A percentile compares a stretch with the other conserved stretches of the same genome.
phyloP scores from a whole-genome alignment of 208 protist species.

The Ichthyophonus hoferi region DNA sequence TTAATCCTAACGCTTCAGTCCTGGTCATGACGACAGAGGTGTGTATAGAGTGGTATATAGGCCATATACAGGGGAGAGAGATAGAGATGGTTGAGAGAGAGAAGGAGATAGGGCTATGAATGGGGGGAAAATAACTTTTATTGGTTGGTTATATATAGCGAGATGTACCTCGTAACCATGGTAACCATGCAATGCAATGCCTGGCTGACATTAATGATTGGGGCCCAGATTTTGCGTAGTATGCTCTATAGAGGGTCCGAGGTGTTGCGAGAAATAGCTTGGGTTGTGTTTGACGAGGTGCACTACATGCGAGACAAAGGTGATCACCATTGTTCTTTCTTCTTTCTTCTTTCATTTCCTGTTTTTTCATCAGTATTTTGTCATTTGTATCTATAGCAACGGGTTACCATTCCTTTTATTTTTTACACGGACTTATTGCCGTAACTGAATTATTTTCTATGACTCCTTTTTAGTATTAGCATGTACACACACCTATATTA shows the following conservation, averaged over 20 bases:
- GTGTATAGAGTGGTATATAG: background rate
- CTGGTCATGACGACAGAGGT: slow-evolving; percentile 99
- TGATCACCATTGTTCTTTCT: slow-evolving; percentile 38
- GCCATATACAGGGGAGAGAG: slow-evolving; percentile 14
- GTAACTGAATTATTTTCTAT: too few species aligned
- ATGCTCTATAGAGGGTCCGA: slow-evolving; percentile 97
- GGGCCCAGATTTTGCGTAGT: slow-evolving; percentile 84
- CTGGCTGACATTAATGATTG: too few species aligned
- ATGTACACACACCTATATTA: too few species aligned
- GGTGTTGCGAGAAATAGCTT: slow-evolving; percentile 96
- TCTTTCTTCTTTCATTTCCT: background rate
- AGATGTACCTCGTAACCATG: too few species aligned
- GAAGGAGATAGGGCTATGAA: background rate
- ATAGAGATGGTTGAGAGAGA: background rate
- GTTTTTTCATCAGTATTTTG: too few species aligned
- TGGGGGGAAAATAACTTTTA: slow-evolving; percentile 89
- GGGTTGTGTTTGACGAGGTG: slow-evolving; percentile 99
- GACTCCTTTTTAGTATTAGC: too few species aligned
- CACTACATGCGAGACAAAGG: slow-evolving; percentile 99
- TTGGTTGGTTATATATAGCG: too few species aligned
- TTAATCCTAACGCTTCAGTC: slow-evolving; percentile 90
- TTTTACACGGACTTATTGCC: too few species aligned
- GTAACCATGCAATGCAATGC: too few species aligned
- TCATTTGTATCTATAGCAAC: too few species aligned
- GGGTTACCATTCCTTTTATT: too few species aligned